These are phyloP conservation scores for Escallonia herrerae DNA, from an alignment of 129 eudicot genomes.

Conservation along the genomic window DNA sequence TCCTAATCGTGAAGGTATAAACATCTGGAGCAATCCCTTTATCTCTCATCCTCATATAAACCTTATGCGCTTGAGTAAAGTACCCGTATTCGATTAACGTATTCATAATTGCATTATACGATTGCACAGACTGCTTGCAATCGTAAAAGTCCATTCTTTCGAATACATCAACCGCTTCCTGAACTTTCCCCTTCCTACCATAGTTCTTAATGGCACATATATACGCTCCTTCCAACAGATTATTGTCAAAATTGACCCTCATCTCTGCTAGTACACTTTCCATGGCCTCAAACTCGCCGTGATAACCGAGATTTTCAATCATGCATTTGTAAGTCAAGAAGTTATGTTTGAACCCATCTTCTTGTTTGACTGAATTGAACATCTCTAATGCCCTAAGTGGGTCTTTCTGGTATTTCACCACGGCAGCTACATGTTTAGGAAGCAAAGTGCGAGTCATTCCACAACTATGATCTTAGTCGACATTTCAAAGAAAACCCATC, in stretches of 20 bases:
- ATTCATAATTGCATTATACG: conserved; percentile 83
- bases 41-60: conserved; percentile 84
- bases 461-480: not conserved
- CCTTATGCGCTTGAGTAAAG: conserved; percentile 78
- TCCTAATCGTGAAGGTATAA: conserved; percentile 76
- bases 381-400: conserved; percentile 79
- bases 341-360: conserved; percentile 80
- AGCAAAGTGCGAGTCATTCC: conserved; percentile 64
- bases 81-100: conserved; percentile 66
- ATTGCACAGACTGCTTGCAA: conserved; percentile 62
- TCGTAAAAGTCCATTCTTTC: conserved; percentile 91
- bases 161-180: conserved; percentile 79
- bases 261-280: conserved; percentile 62
- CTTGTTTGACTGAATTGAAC: conserved; percentile 58
- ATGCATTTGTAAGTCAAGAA: conserved; percentile 63
- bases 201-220: conserved; percentile 62
- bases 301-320: conserved; percentile 68
- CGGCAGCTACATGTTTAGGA: conserved; percentile 86
- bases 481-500: not conserved
- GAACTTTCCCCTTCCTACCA: conserved; percentile 73
- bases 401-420: conserved; percentile 70
- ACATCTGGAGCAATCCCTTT: conserved; percentile 71
- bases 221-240: conserved; percentile 57
- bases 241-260: conserved; percentile 55
- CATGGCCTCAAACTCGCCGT: conserved; percentile 78